Percentiles rank a stretch among this genome's conserved stretches.
Evolutionary conservation across 1,284 basidiomycete species (phyloP).

Genomic region (Singerocomus inundabilis): DNA sequence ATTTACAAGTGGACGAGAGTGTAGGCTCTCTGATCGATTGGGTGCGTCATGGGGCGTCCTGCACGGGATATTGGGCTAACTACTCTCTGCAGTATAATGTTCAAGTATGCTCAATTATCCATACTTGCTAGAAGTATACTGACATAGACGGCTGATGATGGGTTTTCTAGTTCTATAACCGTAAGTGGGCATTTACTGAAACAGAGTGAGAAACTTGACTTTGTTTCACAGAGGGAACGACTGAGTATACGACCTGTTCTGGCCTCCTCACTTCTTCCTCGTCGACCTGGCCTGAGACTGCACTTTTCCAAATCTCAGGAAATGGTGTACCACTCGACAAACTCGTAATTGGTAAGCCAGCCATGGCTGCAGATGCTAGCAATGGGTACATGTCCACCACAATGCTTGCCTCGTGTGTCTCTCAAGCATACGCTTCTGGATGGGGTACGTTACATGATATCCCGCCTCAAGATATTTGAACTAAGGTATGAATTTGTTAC

Average conservation of each 20-base stretch:
- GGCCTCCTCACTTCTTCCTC: constrained; percentile 42
- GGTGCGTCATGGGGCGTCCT: constrained; percentile 22
- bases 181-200: constrained; percentile 32
- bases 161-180: constrained; percentile 49
- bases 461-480: too few relatives aligned
- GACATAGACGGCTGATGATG: background rate
- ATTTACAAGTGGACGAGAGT: constrained; percentile 50
- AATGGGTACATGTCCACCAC: constrained; percentile 27
- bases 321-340: constrained; percentile 53
- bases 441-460: constrained; percentile 31
- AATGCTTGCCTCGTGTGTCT: background rate
- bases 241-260: constrained; percentile 46
- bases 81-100: constrained; percentile 38
- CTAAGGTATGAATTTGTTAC: too few relatives aligned
- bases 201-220: background rate
- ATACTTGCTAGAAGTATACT: background rate
- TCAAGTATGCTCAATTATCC: constrained; percentile 31
- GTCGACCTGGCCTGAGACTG: constrained; percentile 41
- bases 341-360: constrained; percentile 65
- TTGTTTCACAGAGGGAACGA: constrained; percentile 40
- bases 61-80: background rate
- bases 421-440: background rate
- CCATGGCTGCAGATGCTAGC: constrained; percentile 46
- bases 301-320: constrained; percentile 60
- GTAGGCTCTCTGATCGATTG: constrained; percentile 60